A percentile compares a stretch with the other conserved stretches of the same genome.
Conservation (phyloP, 2,329 filamentous ascomycete species). For the Microsporum audouinii region DNA sequence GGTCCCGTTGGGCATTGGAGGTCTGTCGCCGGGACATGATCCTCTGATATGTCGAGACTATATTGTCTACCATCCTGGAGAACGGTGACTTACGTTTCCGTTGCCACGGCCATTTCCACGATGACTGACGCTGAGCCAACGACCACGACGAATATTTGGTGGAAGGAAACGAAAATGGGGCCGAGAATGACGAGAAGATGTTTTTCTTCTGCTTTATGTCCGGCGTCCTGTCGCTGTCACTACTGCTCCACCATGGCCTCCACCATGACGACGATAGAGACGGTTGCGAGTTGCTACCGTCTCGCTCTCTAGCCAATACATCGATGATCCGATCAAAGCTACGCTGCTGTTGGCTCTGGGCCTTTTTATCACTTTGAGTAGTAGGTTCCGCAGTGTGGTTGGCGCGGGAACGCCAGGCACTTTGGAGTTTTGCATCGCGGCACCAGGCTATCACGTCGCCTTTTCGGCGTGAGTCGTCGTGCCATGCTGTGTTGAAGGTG, state of each 20-base stretch:
- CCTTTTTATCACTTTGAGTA: constrained; percentile 2
- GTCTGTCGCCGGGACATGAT: not conserved
- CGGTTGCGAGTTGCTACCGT: not conserved
- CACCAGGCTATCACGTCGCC: constrained; percentile 56
- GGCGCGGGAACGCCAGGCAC: constrained; percentile 22
- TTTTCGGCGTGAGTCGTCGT: constrained; percentile 49
- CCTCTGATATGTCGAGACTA: constrained; percentile 6
- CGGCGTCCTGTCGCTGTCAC: not conserved
- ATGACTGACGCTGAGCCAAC: not conserved
- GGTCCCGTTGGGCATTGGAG: not conserved
- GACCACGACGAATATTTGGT: constrained; percentile 4
- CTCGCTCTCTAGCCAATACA: constrained; percentile 20
- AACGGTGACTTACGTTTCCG: constrained; percentile 6
- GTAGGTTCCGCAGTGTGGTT: constrained; percentile 11
- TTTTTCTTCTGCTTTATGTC: not conserved
- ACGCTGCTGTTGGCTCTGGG: constrained; percentile 17
- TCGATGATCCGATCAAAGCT: constrained; percentile 29
- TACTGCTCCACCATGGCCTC: not conserved
- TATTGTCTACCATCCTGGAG: constrained; percentile 3
- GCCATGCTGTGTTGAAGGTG: constrained; percentile 50
- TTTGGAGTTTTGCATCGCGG: constrained; percentile 28
- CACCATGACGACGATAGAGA: not conserved
- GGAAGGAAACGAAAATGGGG: not conserved
- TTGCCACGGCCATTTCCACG: constrained; percentile 10
- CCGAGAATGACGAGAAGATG: not conserved